Percentiles rank a stretch among this genome's conserved stretches.
phyloP scores from a whole-genome alignment of 2,329 filamentous ascomycete genomes.

The Huntiella decipiens region DNA sequence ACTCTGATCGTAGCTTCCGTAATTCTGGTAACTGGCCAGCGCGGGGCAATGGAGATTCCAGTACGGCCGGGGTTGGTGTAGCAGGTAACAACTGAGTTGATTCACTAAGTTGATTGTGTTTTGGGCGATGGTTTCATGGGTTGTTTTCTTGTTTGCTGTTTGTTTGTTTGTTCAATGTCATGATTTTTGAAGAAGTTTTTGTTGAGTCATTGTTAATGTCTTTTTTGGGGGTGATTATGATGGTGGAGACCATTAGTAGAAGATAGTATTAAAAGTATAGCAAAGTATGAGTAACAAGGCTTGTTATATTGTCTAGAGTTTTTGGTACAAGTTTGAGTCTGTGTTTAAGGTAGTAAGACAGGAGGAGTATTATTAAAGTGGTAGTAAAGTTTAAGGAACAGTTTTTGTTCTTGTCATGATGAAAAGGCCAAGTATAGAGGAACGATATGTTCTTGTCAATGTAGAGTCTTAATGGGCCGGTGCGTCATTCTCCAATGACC shows the following conservation, averaged over 20 bases:
- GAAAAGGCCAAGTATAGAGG: too few species aligned
- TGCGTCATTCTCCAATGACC: slow-evolving; percentile 29
- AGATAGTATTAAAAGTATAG: not conserved
- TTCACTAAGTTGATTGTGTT: not conserved
- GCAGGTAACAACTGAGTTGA: slow-evolving; percentile 22
- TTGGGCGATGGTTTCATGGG: slow-evolving; percentile 8
- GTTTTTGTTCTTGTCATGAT: too few species aligned
- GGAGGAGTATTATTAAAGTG: not conserved
- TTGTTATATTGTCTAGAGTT: not conserved
- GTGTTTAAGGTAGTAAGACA: not conserved
- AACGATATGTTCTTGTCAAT: too few species aligned
- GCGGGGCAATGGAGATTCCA: slow-evolving; percentile 17
- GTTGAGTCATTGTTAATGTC: not conserved
- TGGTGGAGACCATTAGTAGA: not conserved
- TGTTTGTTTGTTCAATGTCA: slow-evolving; percentile 11
- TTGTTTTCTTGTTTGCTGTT: slow-evolving; percentile 12
- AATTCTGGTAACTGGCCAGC: slow-evolving; percentile 31
- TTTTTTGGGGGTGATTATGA: not conserved
- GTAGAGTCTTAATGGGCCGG: slow-evolving; percentile 4
- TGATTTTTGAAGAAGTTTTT: slow-evolving; percentile 11
- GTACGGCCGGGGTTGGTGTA: slow-evolving; percentile 27
- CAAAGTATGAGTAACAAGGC: not conserved
- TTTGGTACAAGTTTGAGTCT: too few species aligned
- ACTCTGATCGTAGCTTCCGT: slow-evolving; percentile 22
- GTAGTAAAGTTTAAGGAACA: too few species aligned